Evolutionary conservation across 148 eudicot species (phyloP), one percentile per base, ranked within the genome.

Genomic region (Vaccinium darrowii): DNA sequence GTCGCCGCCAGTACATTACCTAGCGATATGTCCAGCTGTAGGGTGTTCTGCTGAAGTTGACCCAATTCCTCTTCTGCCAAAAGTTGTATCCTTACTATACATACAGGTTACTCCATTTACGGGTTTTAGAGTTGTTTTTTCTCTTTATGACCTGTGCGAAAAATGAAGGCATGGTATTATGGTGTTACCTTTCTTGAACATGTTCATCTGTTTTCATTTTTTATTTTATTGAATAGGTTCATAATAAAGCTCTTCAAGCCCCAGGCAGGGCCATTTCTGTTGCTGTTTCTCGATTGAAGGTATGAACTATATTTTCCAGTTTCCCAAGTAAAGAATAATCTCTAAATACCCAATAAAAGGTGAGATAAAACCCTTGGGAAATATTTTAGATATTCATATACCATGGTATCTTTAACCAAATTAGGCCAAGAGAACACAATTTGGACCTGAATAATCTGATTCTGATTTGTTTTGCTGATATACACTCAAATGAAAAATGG

Each of bases 211-310:
- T 60, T 21, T 14, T 36, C 12, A 18, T 80, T 76, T 39, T 39
- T 69, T 56, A 19, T 56, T 57, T n/a, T n/a, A n/a, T n/a, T n/a
- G 23, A 78, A 33, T 84, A 97, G 99, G 84, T 86, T 88, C 83
- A 94, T 81, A 91, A 89, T 81, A 97, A 94, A 88, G 99, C 98
- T 85, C 99, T 97, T 81, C 99, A 97, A 87, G 99, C 99, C 86
- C 99, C 98, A 10, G 99, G 98, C 84, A 94, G 98, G 86, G 98
- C 98, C 88, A 94, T 95, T 84, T 90, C 96, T 90, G 86, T 86
- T 88, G 98, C 94, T 80, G 93, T 95, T 74, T 87, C 96, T 81
- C 92, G 89, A 72, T 86, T 97, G 81, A 95, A 95, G 98, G 99
- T 94, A 90, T 63, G 85, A 67, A 49, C 23, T 39, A 56, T 81